Percentiles rank a stretch among this genome's conserved stretches.
Conservation (phyloP, 2,329 filamentous ascomycete genomes). For the Phyllosticta citribraziliensis region DNA sequence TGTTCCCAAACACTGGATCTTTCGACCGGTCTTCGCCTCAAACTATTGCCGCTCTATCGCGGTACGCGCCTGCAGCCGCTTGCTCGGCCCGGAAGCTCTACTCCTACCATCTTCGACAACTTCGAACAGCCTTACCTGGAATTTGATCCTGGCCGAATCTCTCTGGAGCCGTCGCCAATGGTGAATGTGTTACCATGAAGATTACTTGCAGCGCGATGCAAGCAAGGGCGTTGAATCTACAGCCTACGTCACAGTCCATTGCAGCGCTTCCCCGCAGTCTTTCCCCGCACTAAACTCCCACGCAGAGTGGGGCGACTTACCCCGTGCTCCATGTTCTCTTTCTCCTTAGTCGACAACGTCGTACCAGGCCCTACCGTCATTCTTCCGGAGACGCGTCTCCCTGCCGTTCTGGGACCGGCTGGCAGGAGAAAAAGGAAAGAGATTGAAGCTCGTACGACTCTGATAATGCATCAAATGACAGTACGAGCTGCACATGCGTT, state of each 20-base stretch:
- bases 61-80: too few species aligned
- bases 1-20: too few species aligned
- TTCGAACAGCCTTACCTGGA: too few species aligned
- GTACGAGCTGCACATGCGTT: background rate
- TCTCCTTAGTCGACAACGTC: background rate
- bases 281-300: background rate
- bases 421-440: background rate
- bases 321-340: background rate
- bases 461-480: background rate
- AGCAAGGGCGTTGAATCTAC: background rate
- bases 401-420: background rate
- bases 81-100: too few species aligned
- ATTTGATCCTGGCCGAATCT: too few species aligned
- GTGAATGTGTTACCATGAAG: background rate
- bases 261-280: background rate
- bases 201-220: background rate
- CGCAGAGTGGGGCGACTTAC: background rate
- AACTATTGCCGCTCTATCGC: too few species aligned
- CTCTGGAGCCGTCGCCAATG: too few species aligned
- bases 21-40: too few species aligned
- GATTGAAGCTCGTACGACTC: background rate
- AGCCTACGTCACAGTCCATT: background rate
- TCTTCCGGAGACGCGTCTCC: background rate
- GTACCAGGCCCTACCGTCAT: background rate
- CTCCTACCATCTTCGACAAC: too few species aligned